Evolutionary conservation across 345 rosid genomes (phyloP).

Genomic region (Eutrema japonicum): DNA sequence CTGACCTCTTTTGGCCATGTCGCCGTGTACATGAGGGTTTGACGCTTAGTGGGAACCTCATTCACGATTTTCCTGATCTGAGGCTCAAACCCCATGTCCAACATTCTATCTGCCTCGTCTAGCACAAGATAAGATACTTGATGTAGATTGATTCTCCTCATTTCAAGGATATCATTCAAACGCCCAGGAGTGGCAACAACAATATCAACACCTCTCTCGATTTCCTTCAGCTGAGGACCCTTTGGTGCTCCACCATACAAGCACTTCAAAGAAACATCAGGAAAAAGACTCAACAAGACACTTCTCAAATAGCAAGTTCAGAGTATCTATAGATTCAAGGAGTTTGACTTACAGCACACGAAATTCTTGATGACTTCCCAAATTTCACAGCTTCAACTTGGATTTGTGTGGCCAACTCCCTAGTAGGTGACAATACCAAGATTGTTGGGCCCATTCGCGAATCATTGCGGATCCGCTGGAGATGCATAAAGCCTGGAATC

Average conservation of each 20-base stretch:
- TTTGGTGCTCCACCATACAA: constrained; percentile 99
- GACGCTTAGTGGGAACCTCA: constrained; percentile 86
- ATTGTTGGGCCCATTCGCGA: constrained; percentile 89
- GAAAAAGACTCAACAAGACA: constrained; percentile 9
- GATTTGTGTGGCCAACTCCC: constrained; percentile 97
- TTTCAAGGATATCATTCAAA: constrained; percentile 91
- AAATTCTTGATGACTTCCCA: constrained; percentile 82
- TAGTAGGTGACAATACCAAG: constrained; percentile 92
- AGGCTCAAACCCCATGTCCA: constrained; percentile 99
- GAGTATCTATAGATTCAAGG: not conserved
- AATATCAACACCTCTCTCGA: constrained; percentile 89
- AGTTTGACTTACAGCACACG: constrained; percentile 69
- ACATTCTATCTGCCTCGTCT: constrained; percentile 99
- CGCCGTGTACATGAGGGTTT: constrained; percentile 97
- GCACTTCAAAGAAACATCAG: constrained; percentile 53
- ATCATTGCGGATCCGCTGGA: constrained; percentile 62
- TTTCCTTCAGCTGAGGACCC: constrained; percentile 88
- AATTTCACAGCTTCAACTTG: constrained; percentile 92
- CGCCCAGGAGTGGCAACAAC: constrained; percentile 99
- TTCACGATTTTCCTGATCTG: constrained; percentile 95
- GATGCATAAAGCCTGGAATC: constrained; percentile 82
- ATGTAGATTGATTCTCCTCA: constrained; percentile 82
- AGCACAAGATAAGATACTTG: constrained; percentile 95
- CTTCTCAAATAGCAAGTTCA: not conserved
- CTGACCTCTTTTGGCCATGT: constrained; percentile 98